A percentile compares a stretch with the other conserved stretches of the same genome.
phyloP scores from a whole-genome alignment of 208 protist genomes.

The Trypanosoma platydactyli region DNA sequence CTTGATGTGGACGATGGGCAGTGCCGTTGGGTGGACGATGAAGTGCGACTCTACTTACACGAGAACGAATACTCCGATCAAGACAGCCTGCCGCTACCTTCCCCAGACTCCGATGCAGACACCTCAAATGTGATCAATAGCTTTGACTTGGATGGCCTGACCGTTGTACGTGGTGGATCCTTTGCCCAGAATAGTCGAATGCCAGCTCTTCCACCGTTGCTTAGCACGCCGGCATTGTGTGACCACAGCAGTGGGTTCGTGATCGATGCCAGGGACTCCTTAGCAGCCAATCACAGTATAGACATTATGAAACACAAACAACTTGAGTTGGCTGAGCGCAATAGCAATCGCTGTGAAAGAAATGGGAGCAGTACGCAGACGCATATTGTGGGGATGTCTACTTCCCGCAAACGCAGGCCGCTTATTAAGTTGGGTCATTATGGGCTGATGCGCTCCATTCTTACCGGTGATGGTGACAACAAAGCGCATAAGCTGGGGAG shows the following conservation, averaged over 20 bases:
- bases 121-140: neutral
- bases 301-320: too few relatives aligned
- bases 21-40: conserved; percentile 23
- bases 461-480: conserved; percentile 17
- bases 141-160: conserved; percentile 4
- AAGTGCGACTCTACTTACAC: conserved; percentile 20
- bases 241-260: neutral
- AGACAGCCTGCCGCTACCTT: conserved; percentile 14
- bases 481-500: conserved; percentile 49
- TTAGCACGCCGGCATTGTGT: neutral
- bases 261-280: too few relatives aligned
- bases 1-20: neutral
- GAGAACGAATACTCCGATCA: conserved; percentile 24
- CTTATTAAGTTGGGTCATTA: conserved; percentile 41
- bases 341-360: too few relatives aligned
- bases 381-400: neutral
- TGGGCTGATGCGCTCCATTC: conserved; percentile 31
- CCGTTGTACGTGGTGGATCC: conserved; percentile 21
- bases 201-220: neutral
- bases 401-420: conserved; percentile 25
- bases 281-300: too few relatives aligned
- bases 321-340: too few relatives aligned
- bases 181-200: neutral
- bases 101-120: conserved; percentile 9
- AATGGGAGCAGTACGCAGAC: too few relatives aligned